Evolutionary conservation across 176 grass and related monocot species (phyloP).

Genomic region (Cenchrus purpureus): DNA sequence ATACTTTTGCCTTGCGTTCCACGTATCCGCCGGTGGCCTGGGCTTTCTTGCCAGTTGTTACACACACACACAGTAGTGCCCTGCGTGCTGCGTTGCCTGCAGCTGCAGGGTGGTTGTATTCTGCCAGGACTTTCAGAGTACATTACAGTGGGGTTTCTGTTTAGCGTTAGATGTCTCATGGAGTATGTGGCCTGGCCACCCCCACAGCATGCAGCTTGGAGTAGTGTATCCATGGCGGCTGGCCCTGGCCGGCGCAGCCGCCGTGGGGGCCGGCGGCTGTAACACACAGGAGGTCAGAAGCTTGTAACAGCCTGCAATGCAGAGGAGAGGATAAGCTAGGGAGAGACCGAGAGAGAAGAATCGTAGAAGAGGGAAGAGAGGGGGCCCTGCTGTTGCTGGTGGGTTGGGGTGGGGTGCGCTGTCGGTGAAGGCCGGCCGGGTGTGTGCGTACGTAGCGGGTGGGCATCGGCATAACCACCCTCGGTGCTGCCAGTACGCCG

Average conservation of each 20-base stretch:
- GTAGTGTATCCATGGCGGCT: background rate
- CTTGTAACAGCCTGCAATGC: background rate
- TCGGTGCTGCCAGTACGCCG: constrained; percentile 49
- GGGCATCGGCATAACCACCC: constrained; percentile 53
- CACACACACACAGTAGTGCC: no score
- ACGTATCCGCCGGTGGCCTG: constrained; percentile 26
- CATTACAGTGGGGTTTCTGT: constrained; percentile 9
- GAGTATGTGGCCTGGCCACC: background rate
- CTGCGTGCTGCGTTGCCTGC: background rate
- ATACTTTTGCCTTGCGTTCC: constrained; percentile 45
- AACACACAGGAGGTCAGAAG: background rate
- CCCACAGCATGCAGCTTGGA: no score
- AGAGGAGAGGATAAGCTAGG: background rate
- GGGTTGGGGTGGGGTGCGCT: constrained; percentile 52
- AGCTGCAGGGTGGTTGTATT: constrained; percentile 17
- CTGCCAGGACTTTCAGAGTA: background rate
- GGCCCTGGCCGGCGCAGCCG: background rate
- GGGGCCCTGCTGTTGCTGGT: constrained; percentile 1
- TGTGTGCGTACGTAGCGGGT: background rate
- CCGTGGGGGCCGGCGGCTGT: background rate
- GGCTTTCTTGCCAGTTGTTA: no score
- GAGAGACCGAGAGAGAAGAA: background rate
- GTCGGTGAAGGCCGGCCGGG: constrained; percentile 54
- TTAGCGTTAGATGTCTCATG: background rate
- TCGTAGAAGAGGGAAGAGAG: background rate